Conservation (phyloP, 176 grass and related monocot species). For the Coix lacrymajobi region DNA sequence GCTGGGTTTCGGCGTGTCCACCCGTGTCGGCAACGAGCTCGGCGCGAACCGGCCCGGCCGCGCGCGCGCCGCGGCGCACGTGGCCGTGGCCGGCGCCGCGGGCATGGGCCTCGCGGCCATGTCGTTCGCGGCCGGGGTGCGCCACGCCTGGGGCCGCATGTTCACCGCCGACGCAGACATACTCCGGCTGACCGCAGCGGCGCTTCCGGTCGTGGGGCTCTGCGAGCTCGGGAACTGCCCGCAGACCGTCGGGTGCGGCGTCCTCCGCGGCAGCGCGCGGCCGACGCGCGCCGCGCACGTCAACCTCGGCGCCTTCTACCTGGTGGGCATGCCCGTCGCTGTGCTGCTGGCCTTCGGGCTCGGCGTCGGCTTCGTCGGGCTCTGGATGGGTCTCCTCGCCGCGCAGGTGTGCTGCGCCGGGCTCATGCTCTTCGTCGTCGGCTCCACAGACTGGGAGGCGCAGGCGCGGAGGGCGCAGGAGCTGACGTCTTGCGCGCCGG, state of each 20-base stretch:
- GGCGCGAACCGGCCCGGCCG: constrained; percentile 66
- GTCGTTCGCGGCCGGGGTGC: constrained; percentile 59
- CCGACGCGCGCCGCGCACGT: constrained; percentile 73
- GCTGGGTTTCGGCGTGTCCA: constrained; percentile 68
- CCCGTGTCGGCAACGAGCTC: constrained; percentile 91
- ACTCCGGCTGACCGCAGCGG: constrained; percentile 52
- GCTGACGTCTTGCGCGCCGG: constrained; percentile 23
- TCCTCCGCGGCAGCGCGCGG: constrained; percentile 77
- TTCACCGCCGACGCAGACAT: constrained; percentile 77
- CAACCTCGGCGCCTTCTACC: constrained; percentile 98
- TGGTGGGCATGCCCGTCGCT: constrained; percentile 84
- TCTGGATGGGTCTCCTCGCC: constrained; percentile 82
- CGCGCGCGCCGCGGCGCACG: constrained; percentile 54
- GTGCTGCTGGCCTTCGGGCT: constrained; percentile 52
- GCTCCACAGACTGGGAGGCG: constrained; percentile 86
- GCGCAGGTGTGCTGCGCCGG: constrained; percentile 87
- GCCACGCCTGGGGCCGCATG: constrained; percentile 62
- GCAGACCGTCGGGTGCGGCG: constrained; percentile 95
- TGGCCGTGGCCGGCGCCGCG: constrained; percentile 50
- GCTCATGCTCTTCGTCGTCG: constrained; percentile 74
- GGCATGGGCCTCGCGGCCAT: constrained; percentile 70
- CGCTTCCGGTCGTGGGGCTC: constrained; percentile 79
- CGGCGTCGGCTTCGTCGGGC: constrained; percentile 63
- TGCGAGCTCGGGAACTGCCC: constrained; percentile 99
- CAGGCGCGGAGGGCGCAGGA: constrained; percentile 62